Evolutionary conservation across 768 basidiomycete species (phyloP).

Genomic region (Lanmaoa rubissima): DNA sequence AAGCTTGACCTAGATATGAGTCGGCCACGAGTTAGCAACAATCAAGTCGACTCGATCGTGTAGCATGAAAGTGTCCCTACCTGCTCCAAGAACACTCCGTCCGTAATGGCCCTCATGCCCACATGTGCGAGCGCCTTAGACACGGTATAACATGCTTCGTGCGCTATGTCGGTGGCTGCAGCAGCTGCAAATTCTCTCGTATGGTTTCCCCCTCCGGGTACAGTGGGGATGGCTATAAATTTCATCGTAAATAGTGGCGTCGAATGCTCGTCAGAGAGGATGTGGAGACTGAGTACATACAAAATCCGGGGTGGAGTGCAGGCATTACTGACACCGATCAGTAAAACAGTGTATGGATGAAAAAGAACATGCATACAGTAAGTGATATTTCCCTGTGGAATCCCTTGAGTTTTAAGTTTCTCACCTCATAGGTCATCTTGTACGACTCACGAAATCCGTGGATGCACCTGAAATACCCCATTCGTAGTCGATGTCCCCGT

Average conservation of each 20-base stretch:
- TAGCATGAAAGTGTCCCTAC: conserved; percentile 30
- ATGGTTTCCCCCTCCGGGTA: conserved; percentile 73
- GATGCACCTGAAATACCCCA: conserved; percentile 71
- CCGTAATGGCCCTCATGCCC: conserved; percentile 67
- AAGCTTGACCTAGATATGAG: conserved; percentile 41
- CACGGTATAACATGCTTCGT: conserved; percentile 63
- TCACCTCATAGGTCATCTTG: neutral
- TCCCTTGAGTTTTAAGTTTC: neutral
- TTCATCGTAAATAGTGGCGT: neutral
- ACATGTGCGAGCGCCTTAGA: conserved; percentile 70
- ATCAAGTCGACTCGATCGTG: neutral
- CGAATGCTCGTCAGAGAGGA: neutral
- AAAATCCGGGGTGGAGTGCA: conserved; percentile 69
- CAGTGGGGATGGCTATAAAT: conserved; percentile 68
- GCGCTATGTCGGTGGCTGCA: conserved; percentile 58
- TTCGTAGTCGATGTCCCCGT: conserved; percentile 60
- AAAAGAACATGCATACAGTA: conserved; percentile 48
- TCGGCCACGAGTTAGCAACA: neutral
- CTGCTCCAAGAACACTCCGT: conserved; percentile 59
- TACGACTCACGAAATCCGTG: conserved; percentile 71
- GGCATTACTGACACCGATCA: conserved; percentile 47
- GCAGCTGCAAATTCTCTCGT: conserved; percentile 65
- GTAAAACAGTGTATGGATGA: neutral
- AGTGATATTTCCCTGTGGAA: conserved; percentile 51
- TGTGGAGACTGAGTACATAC: conserved; percentile 19